Conservation (phyloP, 2,329 filamentous ascomycete genomes). For the Talaromyces sp. region DNA sequence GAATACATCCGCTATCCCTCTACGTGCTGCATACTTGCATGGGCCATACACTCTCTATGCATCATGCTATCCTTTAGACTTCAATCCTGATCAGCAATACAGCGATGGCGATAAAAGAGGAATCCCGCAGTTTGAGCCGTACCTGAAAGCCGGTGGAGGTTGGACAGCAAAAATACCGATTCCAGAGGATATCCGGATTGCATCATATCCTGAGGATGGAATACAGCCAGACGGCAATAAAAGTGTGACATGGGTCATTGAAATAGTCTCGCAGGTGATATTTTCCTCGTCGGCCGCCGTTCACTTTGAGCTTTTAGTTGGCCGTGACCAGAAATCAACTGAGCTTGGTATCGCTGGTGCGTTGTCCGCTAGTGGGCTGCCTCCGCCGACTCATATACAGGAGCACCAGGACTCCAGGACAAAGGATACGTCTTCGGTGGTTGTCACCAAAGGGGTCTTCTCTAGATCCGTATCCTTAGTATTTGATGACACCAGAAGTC, state of each 20-base stretch:
- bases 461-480: conserved; percentile 72
- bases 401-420: conserved; percentile 66
- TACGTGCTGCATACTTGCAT: conserved; percentile 93
- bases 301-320: conserved; percentile 79
- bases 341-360: conserved; percentile 59
- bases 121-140: conserved; percentile 87
- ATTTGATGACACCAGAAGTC: conserved; percentile 78
- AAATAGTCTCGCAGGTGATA: conserved; percentile 86
- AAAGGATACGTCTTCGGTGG: conserved; percentile 54
- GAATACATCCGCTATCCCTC: conserved; percentile 83
- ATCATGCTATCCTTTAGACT: conserved; percentile 76
- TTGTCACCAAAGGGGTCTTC: conserved; percentile 71
- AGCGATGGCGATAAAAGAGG: conserved; percentile 65
- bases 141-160: conserved; percentile 86
- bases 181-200: conserved; percentile 64
- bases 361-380: conserved; percentile 44
- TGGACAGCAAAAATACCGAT: conserved; percentile 79
- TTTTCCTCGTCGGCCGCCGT: conserved; percentile 88
- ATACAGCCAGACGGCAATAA: conserved; percentile 35
- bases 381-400: conserved; percentile 63
- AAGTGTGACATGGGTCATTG: conserved; percentile 79
- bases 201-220: conserved; percentile 38
- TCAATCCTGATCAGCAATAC: conserved; percentile 76
- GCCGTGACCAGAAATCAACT: conserved; percentile 78
- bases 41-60: conserved; percentile 90